These are phyloP conservation scores for Thielaviopsis ethacetica DNA, from an alignment of 2,329 filamentous ascomycete species.

Conservation along the genomic window DNA sequence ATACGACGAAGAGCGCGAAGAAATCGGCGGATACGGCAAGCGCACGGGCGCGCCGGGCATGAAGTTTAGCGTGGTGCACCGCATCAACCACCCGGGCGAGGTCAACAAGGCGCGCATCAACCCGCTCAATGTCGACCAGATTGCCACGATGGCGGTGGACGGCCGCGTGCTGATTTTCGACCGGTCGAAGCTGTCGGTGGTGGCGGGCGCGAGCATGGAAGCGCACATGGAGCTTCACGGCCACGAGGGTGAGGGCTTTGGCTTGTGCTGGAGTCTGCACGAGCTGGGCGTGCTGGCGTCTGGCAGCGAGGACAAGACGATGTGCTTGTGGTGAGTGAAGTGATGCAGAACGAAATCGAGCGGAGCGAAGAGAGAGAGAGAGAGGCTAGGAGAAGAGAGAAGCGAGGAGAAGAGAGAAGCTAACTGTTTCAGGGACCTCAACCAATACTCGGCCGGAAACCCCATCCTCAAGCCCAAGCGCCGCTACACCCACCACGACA, in stretches of 20 bases:
- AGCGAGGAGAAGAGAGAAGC: too few species aligned
- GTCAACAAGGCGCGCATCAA: slow-evolving; percentile 98
- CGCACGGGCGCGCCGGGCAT: slow-evolving; percentile 53
- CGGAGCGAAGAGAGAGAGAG: neutral
- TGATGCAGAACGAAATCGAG: neutral
- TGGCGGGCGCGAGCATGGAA: slow-evolving; percentile 57
- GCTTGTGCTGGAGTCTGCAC: slow-evolving; percentile 82
- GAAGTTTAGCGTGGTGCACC: slow-evolving; percentile 84
- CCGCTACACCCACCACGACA: slow-evolving; percentile 72
- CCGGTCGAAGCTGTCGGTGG: slow-evolving; percentile 76
- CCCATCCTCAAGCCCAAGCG: slow-evolving; percentile 54
- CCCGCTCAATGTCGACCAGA: slow-evolving; percentile 91
- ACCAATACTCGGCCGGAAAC: slow-evolving; percentile 52
- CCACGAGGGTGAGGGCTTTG: slow-evolving; percentile 80
- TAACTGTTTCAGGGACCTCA: slow-evolving; percentile 51
- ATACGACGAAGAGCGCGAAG: slow-evolving; percentile 81
- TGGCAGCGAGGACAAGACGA: slow-evolving; percentile 82
- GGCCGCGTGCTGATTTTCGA: slow-evolving; percentile 87
- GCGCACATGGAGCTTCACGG: slow-evolving; percentile 75
- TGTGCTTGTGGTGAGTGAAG: slow-evolving; percentile 58
- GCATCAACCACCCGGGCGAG: slow-evolving; percentile 89
- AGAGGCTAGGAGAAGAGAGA: too few species aligned
- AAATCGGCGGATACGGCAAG: slow-evolving; percentile 85
- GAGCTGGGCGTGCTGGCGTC: slow-evolving; percentile 68
- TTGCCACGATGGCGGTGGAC: slow-evolving; percentile 82